Conservation (phyloP, 2,329 filamentous ascomycete species). For the Colletotrichum lupini region DNA sequence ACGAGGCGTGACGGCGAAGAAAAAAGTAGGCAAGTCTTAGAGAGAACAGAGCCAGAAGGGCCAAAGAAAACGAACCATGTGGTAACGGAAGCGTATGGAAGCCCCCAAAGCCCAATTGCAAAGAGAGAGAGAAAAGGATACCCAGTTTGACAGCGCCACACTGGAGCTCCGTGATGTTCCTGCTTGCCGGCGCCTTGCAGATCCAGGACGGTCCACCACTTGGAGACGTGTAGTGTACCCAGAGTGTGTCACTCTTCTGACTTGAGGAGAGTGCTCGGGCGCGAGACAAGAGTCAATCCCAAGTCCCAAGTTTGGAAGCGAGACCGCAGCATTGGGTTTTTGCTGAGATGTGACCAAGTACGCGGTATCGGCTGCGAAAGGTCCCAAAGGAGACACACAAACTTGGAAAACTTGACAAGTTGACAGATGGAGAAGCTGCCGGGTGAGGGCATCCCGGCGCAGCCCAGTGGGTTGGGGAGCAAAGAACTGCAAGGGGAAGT, state of each 20-base stretch:
- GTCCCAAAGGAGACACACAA: not conserved
- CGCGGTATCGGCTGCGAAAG: slow-evolving; percentile 1
- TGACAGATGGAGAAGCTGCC: not conserved
- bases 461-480: not conserved
- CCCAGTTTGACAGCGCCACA: slow-evolving; percentile 30
- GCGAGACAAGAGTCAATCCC: not conserved
- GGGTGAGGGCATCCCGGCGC: not conserved
- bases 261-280: not conserved
- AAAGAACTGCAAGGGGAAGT: not conserved
- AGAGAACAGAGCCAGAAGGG: not conserved
- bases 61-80: not conserved
- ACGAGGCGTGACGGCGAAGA: not conserved
- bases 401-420: not conserved
- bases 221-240: slow-evolving; percentile 4
- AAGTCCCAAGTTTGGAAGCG: not conserved
- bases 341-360: not conserved
- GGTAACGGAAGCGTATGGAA: not conserved
- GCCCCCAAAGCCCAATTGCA: not conserved
- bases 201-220: not conserved
- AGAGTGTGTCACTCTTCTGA: slow-evolving; percentile 6
- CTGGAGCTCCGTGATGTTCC: slow-evolving; percentile 15
- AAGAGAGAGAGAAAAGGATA: not conserved
- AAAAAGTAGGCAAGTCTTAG: not conserved
- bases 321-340: not conserved
- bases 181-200: slow-evolving; percentile 31